Conservation (phyloP, 768 basidiomycete species). For the Exidia glandulosa region DNA sequence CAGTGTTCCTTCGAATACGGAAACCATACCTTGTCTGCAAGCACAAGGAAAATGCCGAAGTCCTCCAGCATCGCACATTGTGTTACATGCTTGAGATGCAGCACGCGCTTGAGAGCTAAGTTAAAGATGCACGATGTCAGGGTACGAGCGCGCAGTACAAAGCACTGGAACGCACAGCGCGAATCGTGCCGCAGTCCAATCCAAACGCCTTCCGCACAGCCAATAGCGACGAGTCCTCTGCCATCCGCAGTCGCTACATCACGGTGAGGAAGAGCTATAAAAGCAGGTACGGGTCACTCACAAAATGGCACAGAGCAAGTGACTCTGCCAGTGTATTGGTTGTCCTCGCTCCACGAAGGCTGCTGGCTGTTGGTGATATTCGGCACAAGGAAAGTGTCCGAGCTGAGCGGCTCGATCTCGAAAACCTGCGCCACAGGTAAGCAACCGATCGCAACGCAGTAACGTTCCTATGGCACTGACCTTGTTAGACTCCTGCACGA, state of each 20-base stretch:
- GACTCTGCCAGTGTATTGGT: constrained; percentile 64
- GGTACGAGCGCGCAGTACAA: not conserved
- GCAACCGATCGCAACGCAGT: not conserved
- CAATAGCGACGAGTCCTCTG: constrained; percentile 80
- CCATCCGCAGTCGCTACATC: constrained; percentile 67
- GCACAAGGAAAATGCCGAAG: constrained; percentile 91
- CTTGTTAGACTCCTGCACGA: constrained; percentile 88
- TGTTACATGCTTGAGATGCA: constrained; percentile 88
- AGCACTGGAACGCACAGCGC: constrained; percentile 41
- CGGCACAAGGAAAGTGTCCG: constrained; percentile 78
- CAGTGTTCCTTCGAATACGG: not conserved
- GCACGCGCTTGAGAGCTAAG: constrained; percentile 80
- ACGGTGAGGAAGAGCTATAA: constrained; percentile 4
- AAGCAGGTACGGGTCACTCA: constrained; percentile 19
- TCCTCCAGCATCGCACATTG: constrained; percentile 95
- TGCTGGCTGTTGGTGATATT: constrained; percentile 29
- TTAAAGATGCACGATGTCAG: not conserved
- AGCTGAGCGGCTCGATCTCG: constrained; percentile 81
- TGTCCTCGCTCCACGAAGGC: constrained; percentile 59
- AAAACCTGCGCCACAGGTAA: constrained; percentile 42
- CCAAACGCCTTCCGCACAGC: constrained; percentile 93
- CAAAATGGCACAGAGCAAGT: constrained; percentile 95
- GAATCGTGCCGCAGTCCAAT: constrained; percentile 88
- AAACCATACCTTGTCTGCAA: constrained; percentile 69
- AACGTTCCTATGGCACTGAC: constrained; percentile 10